Conservation (phyloP, 164 flowering plant genomes). For the Chimonanthus praecox region DNA sequence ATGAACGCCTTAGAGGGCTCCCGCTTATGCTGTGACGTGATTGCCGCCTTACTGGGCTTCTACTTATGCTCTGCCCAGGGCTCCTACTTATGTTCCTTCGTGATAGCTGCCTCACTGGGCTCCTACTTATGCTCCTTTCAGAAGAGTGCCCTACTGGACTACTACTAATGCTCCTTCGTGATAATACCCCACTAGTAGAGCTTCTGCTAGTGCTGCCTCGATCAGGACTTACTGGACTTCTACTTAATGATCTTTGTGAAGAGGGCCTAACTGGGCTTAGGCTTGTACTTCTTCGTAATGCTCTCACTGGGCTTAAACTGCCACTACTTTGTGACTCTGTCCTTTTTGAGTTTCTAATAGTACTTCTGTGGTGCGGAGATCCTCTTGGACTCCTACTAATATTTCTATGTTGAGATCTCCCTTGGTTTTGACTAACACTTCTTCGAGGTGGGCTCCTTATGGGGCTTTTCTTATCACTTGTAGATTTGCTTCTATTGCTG, state of each 20-base stretch:
- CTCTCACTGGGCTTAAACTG: constrained; percentile 28
- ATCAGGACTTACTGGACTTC: constrained; percentile 32
- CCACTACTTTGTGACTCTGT: too few relatives aligned
- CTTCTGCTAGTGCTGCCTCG: constrained; percentile 30
- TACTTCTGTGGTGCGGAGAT: too few relatives aligned
- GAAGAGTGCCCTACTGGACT: constrained; percentile 44
- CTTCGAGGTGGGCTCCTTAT: constrained; percentile 28
- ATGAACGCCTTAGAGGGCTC: constrained; percentile 38
- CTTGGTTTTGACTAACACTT: constrained; percentile 38
- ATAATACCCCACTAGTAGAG: constrained; percentile 38
- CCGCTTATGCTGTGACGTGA: constrained; percentile 33
- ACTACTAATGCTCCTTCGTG: constrained; percentile 36
- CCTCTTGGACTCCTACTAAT: too few relatives aligned
- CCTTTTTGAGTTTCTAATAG: too few relatives aligned
- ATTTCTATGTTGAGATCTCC: constrained; percentile 23
- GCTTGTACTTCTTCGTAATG: constrained; percentile 24
- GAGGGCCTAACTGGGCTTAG: constrained; percentile 43
- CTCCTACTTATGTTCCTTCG: neutral
- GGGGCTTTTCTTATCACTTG: too few relatives aligned
- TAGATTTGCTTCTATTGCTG: constrained; percentile 37
- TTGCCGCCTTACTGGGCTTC: constrained; percentile 33
- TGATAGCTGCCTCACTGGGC: constrained; percentile 39
- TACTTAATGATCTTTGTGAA: constrained; percentile 32
- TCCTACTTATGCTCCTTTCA: constrained; percentile 41
- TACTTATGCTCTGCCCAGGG: neutral